Conservation (phyloP, 192 early-diverging fungal species). For the Coemansia sp. region DNA sequence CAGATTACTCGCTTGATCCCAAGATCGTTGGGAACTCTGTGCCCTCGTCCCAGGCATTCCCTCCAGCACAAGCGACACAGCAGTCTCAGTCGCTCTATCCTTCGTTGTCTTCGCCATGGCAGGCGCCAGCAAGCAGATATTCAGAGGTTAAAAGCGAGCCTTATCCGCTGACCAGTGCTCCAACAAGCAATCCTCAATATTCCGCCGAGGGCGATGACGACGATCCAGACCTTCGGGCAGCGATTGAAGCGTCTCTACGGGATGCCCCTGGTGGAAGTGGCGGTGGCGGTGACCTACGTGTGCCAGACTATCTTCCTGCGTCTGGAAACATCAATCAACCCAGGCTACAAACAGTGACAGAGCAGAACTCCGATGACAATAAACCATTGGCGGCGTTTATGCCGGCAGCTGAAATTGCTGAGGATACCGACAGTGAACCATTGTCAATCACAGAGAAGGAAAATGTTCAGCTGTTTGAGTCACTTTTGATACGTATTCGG, state of each 20-base stretch:
- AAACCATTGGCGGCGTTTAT: conserved; percentile 36
- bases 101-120: background rate
- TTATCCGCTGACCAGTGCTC: conserved; percentile 35
- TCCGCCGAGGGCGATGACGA: conserved; percentile 56
- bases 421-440: conserved; percentile 55
- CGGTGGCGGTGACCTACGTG: background rate
- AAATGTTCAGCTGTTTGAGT: conserved; percentile 86
- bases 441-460: conserved; percentile 78
- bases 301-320: conserved; percentile 31
- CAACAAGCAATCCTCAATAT: conserved; percentile 6
- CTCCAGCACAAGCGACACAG: conserved; percentile 1
- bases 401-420: conserved; percentile 26
- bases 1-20: conserved; percentile 35
- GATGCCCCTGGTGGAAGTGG: conserved; percentile 50
- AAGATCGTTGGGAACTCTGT: conserved; percentile 1
- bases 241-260: conserved; percentile 74
- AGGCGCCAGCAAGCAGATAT: conserved; percentile 16
- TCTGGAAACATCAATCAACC: background rate
- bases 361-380: conserved; percentile 9
- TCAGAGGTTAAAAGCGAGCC: conserved; percentile 31
- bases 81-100: conserved; percentile 1
- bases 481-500: conserved; percentile 80
- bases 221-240: conserved; percentile 70
- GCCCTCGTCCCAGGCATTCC: conserved; percentile 3
- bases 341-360: background rate